Percentiles rank a stretch among this genome's conserved stretches.
phyloP scores from a whole-genome alignment of 192 early-diverging fungal species.

The Umbelopsis ramanniana region DNA sequence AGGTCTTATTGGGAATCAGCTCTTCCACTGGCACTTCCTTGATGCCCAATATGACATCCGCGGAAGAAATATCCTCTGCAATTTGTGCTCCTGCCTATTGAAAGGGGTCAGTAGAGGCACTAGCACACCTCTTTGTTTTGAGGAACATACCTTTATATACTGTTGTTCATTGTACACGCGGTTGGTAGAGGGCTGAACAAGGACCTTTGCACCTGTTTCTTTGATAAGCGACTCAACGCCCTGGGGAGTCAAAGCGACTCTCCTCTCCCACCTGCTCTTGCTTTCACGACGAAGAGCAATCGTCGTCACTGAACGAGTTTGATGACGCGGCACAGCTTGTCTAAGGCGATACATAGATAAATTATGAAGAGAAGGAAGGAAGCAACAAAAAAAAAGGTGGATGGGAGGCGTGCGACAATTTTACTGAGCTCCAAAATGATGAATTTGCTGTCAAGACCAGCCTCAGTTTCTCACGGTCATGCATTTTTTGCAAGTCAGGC shows the following conservation, averaged over 20 bases:
- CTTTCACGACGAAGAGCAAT: conserved; percentile 74
- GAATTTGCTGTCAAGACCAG: not conserved
- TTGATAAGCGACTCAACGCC: conserved; percentile 83
- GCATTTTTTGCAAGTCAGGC: conserved; percentile 14
- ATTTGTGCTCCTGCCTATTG: conserved; percentile 80
- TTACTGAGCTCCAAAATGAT: conserved; percentile 8
- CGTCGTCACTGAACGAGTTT: conserved; percentile 1
- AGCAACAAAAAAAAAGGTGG: not conserved
- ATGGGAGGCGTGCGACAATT: conserved; percentile 10
- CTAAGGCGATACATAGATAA: conserved; percentile 7
- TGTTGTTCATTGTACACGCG: conserved; percentile 88
- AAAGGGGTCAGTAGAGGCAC: not conserved
- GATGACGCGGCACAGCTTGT: not conserved
- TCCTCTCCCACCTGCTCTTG: conserved; percentile 97
- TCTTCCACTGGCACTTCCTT: conserved; percentile 91
- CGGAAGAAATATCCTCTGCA: conserved; percentile 83
- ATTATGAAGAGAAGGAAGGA: not conserved
- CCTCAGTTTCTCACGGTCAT: conserved; percentile 19
- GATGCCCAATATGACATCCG: conserved; percentile 94
- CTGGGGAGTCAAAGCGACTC: conserved; percentile 87
- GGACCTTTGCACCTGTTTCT: conserved; percentile 80
- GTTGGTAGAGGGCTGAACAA: conserved; percentile 93
- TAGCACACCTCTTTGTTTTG: not conserved
- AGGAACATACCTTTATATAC: conserved; percentile 65
- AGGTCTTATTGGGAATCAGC: conserved; percentile 88